Evolutionary conservation across 2,329 filamentous ascomycete genomes (phyloP).

Genomic region (Scopulariopsis brevicaulis): DNA sequence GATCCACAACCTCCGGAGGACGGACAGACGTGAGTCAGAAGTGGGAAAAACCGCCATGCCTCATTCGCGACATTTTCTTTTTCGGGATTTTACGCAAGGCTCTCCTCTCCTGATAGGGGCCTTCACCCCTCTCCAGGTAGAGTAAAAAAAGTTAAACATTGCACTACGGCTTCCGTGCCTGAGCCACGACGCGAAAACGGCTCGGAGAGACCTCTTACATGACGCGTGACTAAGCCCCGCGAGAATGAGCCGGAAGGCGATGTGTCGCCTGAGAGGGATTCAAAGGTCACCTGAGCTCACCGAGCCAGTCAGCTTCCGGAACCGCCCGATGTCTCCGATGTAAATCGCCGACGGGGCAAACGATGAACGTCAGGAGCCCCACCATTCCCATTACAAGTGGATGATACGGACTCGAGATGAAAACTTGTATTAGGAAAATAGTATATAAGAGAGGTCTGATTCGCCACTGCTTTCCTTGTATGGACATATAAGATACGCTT

Average conservation of each 20-base stretch:
- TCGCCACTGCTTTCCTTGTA: too few species aligned
- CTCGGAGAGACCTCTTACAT: not conserved
- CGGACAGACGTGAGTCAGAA: too few species aligned
- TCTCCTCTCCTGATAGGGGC: too few species aligned
- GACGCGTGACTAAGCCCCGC: not conserved
- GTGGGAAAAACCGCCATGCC: too few species aligned
- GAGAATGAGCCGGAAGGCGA: not conserved
- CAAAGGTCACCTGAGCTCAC: not conserved
- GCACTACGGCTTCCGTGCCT: too few species aligned
- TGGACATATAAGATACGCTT: too few species aligned
- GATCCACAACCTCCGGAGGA: too few species aligned
- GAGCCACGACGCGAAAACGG: too few species aligned
- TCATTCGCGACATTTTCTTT: too few species aligned
- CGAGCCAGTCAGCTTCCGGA: not conserved
- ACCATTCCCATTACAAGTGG: not conserved
- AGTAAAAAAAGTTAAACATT: too few species aligned
- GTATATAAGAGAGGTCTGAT: not conserved
- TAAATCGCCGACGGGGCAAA: not conserved
- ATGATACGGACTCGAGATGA: not conserved
- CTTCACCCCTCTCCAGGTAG: too few species aligned
- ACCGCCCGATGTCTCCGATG: not conserved
- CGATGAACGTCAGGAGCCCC: not conserved
- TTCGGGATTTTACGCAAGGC: too few species aligned
- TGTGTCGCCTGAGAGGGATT: not conserved
- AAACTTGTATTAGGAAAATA: not conserved